Base-by-base conservation (phyloP, 2,329 filamentous ascomycete genomes). In the Fusarium haematococcum region DNA sequence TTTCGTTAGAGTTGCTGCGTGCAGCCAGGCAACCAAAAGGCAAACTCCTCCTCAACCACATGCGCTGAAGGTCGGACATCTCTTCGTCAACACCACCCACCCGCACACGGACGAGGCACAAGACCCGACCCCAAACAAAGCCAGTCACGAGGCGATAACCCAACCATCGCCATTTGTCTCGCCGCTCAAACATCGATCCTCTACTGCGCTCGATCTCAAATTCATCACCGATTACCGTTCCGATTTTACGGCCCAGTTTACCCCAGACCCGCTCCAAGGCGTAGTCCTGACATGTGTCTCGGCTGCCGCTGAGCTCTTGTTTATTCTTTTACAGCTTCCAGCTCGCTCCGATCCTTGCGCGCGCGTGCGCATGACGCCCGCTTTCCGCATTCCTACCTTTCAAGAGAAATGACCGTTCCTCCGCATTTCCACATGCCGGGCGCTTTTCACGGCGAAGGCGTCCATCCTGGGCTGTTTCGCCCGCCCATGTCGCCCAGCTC, bases 391-490 rank as follows among this genome's bases (percentile, higher is more conserved):
- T 60, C 67, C 57, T 56, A 59, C 43, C 20, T n/a, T 35, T n/a
- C 52, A 71, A 48, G 45, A 62, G 63, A 66, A 62, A 71, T 82
- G 80, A 76, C 79, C 1, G 74, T 80, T 54, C 74, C 79, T 23
- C 74, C 80, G 23, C 76, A 78, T 70, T 82, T 83, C 74, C 81
- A 81, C 65, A 82, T 83, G 80, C 81, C 81, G 18, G 81, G 81
- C 45, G 74, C 79, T 61, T 83, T 82, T 56, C 79, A 82, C 70
- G 70, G 75, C 58, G 81, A 83, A 45, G 80, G 82, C 75, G 79
- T 85, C 37, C 85, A 87, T 72, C 83, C 86, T 8, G 85, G 85
- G 61, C 80, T 88, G 35, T 88, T 87, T 70, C 85, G 85, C 66
- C 85, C 86, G 13, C 86, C 86, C 9, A 77, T 80, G 23, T 86